phyloP scores from a whole-genome alignment of 352 stramenopile genomes.

The Peronospora destructor region DNA sequence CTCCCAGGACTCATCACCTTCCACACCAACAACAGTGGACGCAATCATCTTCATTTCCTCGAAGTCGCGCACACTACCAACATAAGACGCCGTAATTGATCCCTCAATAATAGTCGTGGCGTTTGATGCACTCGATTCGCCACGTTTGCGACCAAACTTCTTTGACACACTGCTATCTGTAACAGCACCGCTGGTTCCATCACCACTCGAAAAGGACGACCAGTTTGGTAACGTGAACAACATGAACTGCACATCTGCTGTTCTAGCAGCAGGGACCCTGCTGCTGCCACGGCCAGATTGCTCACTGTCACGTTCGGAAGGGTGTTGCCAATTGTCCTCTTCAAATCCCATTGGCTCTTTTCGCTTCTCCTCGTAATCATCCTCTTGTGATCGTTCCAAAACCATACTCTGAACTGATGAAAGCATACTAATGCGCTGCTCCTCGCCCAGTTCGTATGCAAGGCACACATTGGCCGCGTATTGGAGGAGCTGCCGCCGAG shows the following conservation, averaged over 20 bases:
- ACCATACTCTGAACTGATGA: conserved; percentile 43
- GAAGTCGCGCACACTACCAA: conserved; percentile 34
- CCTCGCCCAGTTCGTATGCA: conserved; percentile 71
- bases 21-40: conserved; percentile 31
- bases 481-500: conserved; percentile 55
- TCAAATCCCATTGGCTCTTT: conserved; percentile 29
- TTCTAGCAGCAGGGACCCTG: conserved; percentile 20
- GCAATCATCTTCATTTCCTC: conserved; percentile 70
- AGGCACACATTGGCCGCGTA: conserved; percentile 72
- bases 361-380: conserved; percentile 38
- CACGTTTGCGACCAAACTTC: conserved; percentile 32
- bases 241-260: conserved; percentile 48
- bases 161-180: conserved; percentile 25
- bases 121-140: conserved; percentile 31
- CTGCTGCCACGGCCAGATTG: conserved; percentile 21
- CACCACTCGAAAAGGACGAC: conserved; percentile 35
- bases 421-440: conserved; percentile 68
- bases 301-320: conserved; percentile 19
- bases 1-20: conserved; percentile 57
- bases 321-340: conserved; percentile 11
- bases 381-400: conserved; percentile 25
- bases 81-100: conserved; percentile 37
- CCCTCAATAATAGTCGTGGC: conserved; percentile 35
- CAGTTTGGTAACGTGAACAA: conserved; percentile 58
- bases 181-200: conserved; percentile 12